Conservation (phyloP, 2,329 filamentous ascomycete species). For the Fusarium agapanthi region DNA sequence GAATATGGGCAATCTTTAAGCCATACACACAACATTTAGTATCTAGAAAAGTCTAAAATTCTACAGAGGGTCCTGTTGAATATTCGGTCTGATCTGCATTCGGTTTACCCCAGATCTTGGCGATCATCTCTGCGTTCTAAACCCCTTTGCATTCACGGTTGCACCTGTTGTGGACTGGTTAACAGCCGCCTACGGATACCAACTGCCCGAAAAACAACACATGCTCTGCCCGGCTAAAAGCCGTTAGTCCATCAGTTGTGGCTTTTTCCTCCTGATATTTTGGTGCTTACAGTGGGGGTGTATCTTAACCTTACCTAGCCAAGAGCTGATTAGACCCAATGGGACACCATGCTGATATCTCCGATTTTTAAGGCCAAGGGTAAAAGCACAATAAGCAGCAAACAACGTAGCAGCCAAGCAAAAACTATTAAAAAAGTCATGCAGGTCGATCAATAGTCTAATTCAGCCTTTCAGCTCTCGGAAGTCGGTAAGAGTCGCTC, state of each 20-base stretch:
- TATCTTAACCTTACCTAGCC: neutral
- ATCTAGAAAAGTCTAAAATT: rapidly evolving
- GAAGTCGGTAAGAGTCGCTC: neutral
- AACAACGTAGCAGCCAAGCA: neutral
- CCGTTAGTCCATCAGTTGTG: neutral
- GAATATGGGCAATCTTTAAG: neutral
- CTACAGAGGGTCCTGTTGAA: neutral
- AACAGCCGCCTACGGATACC: neutral
- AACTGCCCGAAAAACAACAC: neutral
- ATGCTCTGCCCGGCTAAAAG: neutral
- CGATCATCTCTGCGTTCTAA: neutral
- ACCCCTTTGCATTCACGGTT: neutral
- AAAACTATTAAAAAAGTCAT: neutral
- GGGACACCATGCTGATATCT: neutral
- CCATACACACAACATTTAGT: rapidly evolving
- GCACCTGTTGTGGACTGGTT: neutral
- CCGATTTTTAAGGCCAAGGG: neutral
- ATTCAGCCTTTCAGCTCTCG: neutral
- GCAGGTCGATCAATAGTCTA: neutral
- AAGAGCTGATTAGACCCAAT: neutral
- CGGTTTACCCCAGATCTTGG: neutral
- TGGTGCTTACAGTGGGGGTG: too few relatives aligned
- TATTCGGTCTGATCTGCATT: neutral
- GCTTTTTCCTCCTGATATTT: neutral
- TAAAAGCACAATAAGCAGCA: neutral